A percentile compares a stretch with the other conserved stretches of the same genome.
Conservation (phyloP, 2,329 filamentous ascomycete species). For the Fusarium odoratissimum region DNA sequence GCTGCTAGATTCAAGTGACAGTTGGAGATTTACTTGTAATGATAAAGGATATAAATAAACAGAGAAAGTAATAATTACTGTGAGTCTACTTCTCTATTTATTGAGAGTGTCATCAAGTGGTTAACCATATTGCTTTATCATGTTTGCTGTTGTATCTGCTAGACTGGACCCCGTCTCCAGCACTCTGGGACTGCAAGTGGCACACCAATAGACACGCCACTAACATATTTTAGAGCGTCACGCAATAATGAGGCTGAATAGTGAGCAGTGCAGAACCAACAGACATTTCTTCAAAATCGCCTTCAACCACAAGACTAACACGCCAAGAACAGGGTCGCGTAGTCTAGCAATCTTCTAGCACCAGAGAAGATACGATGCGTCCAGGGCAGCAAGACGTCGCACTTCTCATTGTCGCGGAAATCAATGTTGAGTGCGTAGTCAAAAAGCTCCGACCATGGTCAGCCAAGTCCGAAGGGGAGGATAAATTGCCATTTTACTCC, state of each 20-base stretch:
- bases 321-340: neutral
- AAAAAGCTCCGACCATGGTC: neutral
- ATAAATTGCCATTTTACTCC: neutral
- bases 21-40: rapidly evolving
- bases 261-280: neutral
- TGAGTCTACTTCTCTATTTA: neutral
- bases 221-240: neutral
- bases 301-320: neutral
- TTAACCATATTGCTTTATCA: neutral
- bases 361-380: neutral
- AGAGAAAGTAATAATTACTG: rapidly evolving
- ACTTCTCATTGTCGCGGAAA: neutral
- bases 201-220: neutral
- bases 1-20: neutral
- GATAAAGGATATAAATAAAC: rapidly evolving
- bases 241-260: neutral
- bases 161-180: neutral
- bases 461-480: neutral
- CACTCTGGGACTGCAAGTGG: neutral
- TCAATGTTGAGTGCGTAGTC: neutral
- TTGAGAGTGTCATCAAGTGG: neutral
- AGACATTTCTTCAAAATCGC: neutral
- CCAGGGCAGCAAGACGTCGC: neutral
- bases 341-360: neutral
- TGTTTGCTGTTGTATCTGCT: neutral